phyloP scores from a whole-genome alignment of 495 filamentous ascomycete species.

The Hyaloscypha variabilis region DNA sequence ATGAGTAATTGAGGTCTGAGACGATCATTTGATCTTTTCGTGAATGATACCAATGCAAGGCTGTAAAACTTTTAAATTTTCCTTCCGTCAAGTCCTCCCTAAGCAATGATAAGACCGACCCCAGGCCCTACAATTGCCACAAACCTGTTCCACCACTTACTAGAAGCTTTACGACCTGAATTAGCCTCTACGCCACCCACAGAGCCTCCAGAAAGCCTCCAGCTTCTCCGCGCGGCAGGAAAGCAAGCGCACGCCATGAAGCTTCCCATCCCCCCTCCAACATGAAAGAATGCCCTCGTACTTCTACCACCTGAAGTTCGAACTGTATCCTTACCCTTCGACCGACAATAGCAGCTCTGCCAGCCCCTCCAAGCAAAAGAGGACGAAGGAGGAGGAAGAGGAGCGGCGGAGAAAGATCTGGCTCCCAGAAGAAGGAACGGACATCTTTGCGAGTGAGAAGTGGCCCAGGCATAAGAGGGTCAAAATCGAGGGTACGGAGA shows the following conservation, averaged over 20 bases:
- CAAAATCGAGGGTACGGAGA: background rate
- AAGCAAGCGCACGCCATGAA: too few species aligned
- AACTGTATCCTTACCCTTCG: constrained; percentile 65
- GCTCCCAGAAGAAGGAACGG: constrained; percentile 43
- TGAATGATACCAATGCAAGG: constrained; percentile 1
- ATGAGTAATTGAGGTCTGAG: too few species aligned
- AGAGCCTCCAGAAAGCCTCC: constrained; percentile 25
- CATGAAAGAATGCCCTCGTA: constrained; percentile 47
- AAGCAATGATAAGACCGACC: constrained; percentile 1
- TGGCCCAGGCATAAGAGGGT: constrained; percentile 43
- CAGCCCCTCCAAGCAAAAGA: constrained; percentile 3
- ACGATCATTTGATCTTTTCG: background rate
- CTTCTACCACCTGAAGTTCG: constrained; percentile 89
- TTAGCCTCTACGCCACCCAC: constrained; percentile 33
- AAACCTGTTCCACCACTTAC: background rate
- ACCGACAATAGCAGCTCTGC: constrained; percentile 2
- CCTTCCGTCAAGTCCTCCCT: background rate
- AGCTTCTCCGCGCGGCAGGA: background rate
- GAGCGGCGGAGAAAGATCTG: constrained; percentile 29
- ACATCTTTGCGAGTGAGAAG: constrained; percentile 46
- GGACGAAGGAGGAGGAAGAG: constrained; percentile 14
- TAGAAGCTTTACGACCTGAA: background rate
- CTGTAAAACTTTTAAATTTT: background rate
- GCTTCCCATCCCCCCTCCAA: constrained; percentile 2
- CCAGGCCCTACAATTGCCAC: background rate